Percentiles rank a stretch among this genome's conserved stretches.
phyloP scores from a whole-genome alignment of 441 rosid genomes.

The Arabidopsis lyrata region DNA sequence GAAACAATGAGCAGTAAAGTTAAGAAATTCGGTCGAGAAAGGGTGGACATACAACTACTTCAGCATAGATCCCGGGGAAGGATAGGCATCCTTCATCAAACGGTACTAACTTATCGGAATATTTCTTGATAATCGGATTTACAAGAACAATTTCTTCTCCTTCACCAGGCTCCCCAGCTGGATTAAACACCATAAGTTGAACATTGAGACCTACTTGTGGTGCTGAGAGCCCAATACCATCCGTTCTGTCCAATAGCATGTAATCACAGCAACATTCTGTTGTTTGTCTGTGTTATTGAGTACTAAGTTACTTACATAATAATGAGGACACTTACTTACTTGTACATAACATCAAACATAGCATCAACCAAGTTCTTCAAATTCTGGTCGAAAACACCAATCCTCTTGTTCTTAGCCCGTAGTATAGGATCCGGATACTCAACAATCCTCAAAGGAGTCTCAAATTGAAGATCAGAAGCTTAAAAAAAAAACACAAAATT shows the following conservation, averaged over 20 bases:
- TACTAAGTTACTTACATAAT: background rate
- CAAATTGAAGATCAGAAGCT: conserved; percentile 77
- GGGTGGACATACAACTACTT: conserved; percentile 62
- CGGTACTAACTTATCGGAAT: conserved; percentile 68
- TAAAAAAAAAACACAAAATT: background rate
- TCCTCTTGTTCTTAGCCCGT: conserved; percentile 76
- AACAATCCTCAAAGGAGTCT: conserved; percentile 75
- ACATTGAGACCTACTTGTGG: conserved; percentile 97
- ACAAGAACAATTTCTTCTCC: conserved; percentile 92
- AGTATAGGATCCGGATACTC: conserved; percentile 88
- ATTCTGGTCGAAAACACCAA: conserved; percentile 71
- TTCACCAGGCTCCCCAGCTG: conserved; percentile 72
- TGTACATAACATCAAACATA: conserved; percentile 95
- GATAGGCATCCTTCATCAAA: conserved; percentile 95
- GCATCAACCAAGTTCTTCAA: conserved; percentile 78
- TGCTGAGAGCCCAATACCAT: conserved; percentile 97
- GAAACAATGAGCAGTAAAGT: background rate
- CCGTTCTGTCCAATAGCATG: conserved; percentile 73
- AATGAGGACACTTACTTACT: conserved; percentile 62
- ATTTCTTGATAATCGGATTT: conserved; percentile 76
- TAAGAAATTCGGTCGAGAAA: conserved; percentile 5
- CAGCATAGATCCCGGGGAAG: conserved; percentile 90
- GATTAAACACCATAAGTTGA: conserved; percentile 93
- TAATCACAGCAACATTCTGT: conserved; percentile 32
- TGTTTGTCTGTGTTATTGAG: conserved; percentile 7